Evolutionary conservation across 1,284 basidiomycete genomes (phyloP), one percentile per base, ranked within the genome.

Genomic region (Pisolithus thermaeus): DNA sequence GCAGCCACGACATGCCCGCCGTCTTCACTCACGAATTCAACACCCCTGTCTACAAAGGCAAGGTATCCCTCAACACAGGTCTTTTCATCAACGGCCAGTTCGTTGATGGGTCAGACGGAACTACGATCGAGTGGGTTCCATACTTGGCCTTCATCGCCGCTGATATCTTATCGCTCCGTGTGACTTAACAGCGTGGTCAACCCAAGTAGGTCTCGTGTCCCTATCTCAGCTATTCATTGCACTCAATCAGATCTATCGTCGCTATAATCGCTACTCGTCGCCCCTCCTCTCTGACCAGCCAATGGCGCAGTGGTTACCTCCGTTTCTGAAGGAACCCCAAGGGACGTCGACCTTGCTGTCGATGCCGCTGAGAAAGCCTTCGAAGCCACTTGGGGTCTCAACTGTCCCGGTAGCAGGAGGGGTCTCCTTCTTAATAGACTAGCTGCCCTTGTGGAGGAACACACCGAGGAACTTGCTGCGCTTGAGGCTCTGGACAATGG

Each of bases 21-120:
- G 65, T 66, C 16, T 81, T 81, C 68, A 69, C 70, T 25, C 69
- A 90, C 76, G 70, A 82, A 45, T 89, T 89, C 69, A 68, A 87
- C 60, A 81, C 76, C 22, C 74, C 78, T 58, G 62, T 73, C 58
- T 90, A 73, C 82, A 87, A 87, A 72, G 89, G 87, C 52, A 79
- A 80, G 57, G 77, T 82, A 44, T 75, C 77, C 49, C 79, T 91
- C 70, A 75, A 70, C 56, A 84, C 86, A 27, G 90, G 91, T 44
- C 70, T 95, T 57, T 94, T 82, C 77, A 92, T 96, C 73, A 76
- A 84, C 70, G 87, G 87, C 68, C 70, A 95, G 73, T 95, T 84
- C 66, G 74, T 80, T 38, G 80, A 84, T 56, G 87, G 86, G 16
- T 72, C 73, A n/a, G 78, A 83, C 52, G 70, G 75, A 11, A 78